These are phyloP conservation scores for Flaveria floridana DNA, from an alignment of 140 eudicot species.

Conservation along the genomic window DNA sequence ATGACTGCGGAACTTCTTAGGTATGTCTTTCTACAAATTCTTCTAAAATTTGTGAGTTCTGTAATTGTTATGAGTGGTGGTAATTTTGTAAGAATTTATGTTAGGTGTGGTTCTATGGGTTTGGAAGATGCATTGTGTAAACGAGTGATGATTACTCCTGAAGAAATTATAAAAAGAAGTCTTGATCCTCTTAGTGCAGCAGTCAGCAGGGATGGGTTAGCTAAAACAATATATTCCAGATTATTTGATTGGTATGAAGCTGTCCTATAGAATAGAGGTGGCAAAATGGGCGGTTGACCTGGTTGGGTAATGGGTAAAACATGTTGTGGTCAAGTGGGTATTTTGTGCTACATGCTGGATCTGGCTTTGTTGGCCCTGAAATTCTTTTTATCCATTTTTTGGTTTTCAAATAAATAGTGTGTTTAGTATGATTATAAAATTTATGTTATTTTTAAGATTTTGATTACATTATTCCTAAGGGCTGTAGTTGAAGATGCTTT, in stretches of 20 bases:
- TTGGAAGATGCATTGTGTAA: constrained; percentile 91
- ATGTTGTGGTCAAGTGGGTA: constrained; percentile 2
- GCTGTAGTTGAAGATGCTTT: constrained; percentile 1
- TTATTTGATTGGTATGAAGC: constrained; percentile 83
- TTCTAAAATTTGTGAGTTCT: constrained; percentile 4
- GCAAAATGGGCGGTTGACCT: background rate
- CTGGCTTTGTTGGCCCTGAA: background rate
- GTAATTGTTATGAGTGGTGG: constrained; percentile 11
- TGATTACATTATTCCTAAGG: background rate
- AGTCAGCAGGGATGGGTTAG: constrained; percentile 95
- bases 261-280: background rate
- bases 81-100: constrained; percentile 20
- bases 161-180: constrained; percentile 90
- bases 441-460: background rate
- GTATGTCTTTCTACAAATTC: constrained; percentile 42
- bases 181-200: constrained; percentile 96
- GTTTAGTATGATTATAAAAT: constrained; percentile 2
- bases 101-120: constrained; percentile 85
- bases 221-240: constrained; percentile 88
- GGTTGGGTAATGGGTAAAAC: constrained; percentile 14
- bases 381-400: background rate
- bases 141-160: constrained; percentile 99
- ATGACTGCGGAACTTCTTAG: constrained; percentile 85
- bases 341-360: background rate
- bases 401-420: background rate